A percentile compares a stretch with the other conserved stretches of the same genome.
Conservation (phyloP, 2,329 filamentous ascomycete genomes). For the Lithohypha guttulata region DNA sequence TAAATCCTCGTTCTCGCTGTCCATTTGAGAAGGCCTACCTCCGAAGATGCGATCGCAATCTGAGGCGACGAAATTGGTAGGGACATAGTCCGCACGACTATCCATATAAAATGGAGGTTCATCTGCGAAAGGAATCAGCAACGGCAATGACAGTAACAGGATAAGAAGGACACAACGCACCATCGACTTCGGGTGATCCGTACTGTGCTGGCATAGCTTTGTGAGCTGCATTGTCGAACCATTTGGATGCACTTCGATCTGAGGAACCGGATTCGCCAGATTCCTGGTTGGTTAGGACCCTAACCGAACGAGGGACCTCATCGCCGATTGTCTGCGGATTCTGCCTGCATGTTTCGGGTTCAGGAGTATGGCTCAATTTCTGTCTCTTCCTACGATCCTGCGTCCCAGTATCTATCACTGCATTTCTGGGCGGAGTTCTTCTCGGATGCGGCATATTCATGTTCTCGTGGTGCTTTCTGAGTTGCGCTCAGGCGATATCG, state of each 20-base stretch:
- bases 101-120: slow-evolving; percentile 29
- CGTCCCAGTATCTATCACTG: not conserved
- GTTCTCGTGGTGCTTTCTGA: not conserved
- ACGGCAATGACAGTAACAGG: not conserved
- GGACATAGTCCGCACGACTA: slow-evolving; percentile 16
- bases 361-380: slow-evolving; percentile 7
- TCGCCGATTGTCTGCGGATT: not conserved
- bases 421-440: not conserved
- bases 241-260: slow-evolving; percentile 18
- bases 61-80: slow-evolving; percentile 12
- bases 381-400: slow-evolving; percentile 6
- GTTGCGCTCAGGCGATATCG: not conserved
- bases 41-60: slow-evolving; percentile 20
- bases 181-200: slow-evolving; percentile 3
- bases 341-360: not conserved
- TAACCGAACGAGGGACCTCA: not conserved
- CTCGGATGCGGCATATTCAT: not conserved
- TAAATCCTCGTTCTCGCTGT: slow-evolving; percentile 61
- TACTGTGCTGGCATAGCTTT: slow-evolving; percentile 11
- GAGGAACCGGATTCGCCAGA: slow-evolving; percentile 11
- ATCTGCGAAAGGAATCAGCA: slow-evolving; percentile 20
- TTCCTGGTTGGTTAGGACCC: not conserved
- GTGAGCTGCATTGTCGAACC: slow-evolving; percentile 19
- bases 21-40: slow-evolving; percentile 23
- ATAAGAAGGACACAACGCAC: not conserved